phyloP scores from a whole-genome alignment of 345 rosid genomes.

The Mercurialis annua region DNA sequence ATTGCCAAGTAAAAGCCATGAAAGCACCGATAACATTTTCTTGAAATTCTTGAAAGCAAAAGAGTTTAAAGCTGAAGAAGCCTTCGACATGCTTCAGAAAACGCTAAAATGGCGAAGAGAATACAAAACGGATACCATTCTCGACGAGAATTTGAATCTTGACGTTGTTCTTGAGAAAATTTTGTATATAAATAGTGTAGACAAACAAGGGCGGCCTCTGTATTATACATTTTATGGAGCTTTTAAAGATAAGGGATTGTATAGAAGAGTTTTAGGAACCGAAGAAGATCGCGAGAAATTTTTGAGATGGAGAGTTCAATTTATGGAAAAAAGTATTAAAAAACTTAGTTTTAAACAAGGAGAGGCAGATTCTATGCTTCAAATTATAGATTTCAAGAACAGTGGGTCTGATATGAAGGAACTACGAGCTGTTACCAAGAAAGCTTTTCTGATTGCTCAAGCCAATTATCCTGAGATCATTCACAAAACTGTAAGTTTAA shows the following conservation, averaged over 20 bases:
- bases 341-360: constrained; percentile 45
- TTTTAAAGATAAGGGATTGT: constrained; percentile 33
- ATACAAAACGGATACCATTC: constrained; percentile 28
- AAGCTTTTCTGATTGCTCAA: constrained; percentile 28
- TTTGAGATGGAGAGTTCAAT: constrained; percentile 36
- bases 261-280: constrained; percentile 22
- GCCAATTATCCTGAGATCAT: constrained; percentile 52
- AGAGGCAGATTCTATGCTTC: constrained; percentile 43
- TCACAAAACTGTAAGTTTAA: constrained; percentile 34
- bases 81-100: constrained; percentile 49
- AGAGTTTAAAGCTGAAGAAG: constrained; percentile 40
- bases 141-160: constrained; percentile 29
- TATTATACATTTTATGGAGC: constrained; percentile 29
- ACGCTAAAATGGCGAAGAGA: constrained; percentile 47
- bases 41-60: constrained; percentile 48
- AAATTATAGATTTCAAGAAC: constrained; percentile 50
- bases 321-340: constrained; percentile 40
- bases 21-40: constrained; percentile 43
- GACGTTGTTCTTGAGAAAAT: constrained; percentile 30
- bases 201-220: constrained; percentile 51
- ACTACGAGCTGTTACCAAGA: constrained; percentile 24
- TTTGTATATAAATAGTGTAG: constrained; percentile 27
- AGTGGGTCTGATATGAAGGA: constrained; percentile 34
- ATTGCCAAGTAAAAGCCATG: constrained; percentile 51
- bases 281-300: constrained; percentile 31